Percentiles rank a stretch among this genome's conserved stretches.
phyloP scores from a whole-genome alignment of 2,329 filamentous ascomycete species.

The Curvularia lunata region DNA sequence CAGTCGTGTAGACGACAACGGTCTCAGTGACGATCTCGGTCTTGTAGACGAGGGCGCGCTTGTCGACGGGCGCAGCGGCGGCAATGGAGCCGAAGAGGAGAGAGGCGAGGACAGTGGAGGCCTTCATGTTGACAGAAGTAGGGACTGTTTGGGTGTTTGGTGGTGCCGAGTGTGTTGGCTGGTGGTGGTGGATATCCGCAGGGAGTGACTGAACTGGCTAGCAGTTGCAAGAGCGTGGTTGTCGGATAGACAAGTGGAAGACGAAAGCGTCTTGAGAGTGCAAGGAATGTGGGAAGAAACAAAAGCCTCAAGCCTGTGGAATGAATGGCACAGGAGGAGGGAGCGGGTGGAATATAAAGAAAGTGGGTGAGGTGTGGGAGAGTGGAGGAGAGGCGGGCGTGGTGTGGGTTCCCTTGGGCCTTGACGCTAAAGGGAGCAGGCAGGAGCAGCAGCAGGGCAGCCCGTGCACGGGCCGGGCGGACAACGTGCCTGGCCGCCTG shows the following conservation, averaged over 20 bases:
- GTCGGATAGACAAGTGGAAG: constrained; percentile 36
- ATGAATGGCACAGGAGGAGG: constrained; percentile 23
- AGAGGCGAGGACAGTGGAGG: constrained; percentile 44
- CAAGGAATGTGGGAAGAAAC: constrained; percentile 37
- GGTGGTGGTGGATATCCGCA: constrained; percentile 23
- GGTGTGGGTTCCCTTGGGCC: constrained; percentile 9
- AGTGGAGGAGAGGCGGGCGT: constrained; percentile 15
- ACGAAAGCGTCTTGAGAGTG: constrained; percentile 43
- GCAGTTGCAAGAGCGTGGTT: constrained; percentile 37
- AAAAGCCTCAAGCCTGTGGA: constrained; percentile 51
- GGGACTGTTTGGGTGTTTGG: neutral
- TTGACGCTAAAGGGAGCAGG: constrained; percentile 13
- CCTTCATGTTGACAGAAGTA: constrained; percentile 42
- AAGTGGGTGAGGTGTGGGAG: constrained; percentile 24
- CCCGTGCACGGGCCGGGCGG: constrained; percentile 21
- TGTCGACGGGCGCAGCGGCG: constrained; percentile 43
- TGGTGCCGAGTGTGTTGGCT: constrained; percentile 20
- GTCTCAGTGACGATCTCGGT: constrained; percentile 44
- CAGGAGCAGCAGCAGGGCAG: neutral
- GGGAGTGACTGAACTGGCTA: constrained; percentile 43
- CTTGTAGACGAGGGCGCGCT: constrained; percentile 45
- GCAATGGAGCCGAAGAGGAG: constrained; percentile 45
- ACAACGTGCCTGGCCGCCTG: constrained; percentile 19
- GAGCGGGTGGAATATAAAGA: constrained; percentile 35
- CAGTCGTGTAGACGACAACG: constrained; percentile 45